A percentile compares a stretch with the other conserved stretches of the same genome.
phyloP scores from a whole-genome alignment of 2,329 filamentous ascomycete species.

The Fusarium abutilonis region DNA sequence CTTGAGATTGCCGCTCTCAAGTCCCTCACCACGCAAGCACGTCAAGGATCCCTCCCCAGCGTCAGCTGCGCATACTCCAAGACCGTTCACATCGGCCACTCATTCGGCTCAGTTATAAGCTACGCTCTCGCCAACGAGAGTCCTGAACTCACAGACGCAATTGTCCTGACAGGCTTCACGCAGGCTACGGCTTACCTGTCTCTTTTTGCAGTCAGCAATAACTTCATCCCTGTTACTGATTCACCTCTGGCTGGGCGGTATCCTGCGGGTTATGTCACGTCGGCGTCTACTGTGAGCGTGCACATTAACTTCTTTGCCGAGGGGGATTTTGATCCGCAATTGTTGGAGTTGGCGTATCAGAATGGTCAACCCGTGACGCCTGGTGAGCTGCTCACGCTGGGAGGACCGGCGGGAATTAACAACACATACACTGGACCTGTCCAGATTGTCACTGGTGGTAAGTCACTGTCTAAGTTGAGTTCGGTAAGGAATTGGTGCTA shows the following conservation, averaged over 20 bases:
- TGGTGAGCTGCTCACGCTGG: constrained; percentile 68
- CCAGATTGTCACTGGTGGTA: constrained; percentile 66
- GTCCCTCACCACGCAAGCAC: constrained; percentile 61
- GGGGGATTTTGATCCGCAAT: constrained; percentile 62
- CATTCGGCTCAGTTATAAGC: constrained; percentile 68
- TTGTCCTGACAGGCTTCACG: constrained; percentile 70
- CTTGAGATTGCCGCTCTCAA: constrained; percentile 68
- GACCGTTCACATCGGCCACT: constrained; percentile 70
- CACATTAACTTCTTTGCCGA: constrained; percentile 65
- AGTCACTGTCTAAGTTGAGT: constrained; percentile 22
- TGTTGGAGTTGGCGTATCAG: constrained; percentile 58
- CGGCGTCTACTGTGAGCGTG: constrained; percentile 57
- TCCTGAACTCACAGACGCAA: constrained; percentile 64
- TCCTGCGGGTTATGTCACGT: constrained; percentile 63
- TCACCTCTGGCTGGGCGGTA: constrained; percentile 48
- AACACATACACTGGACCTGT: constrained; percentile 64
- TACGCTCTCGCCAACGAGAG: constrained; percentile 64
- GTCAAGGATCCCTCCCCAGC: constrained; percentile 55
- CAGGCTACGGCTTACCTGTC: constrained; percentile 57
- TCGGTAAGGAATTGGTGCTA: constrained; percentile 11
- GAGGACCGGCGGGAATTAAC: constrained; percentile 46
- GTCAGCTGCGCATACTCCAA: constrained; percentile 53
- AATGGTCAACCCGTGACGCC: constrained; percentile 66
- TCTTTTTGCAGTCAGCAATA: constrained; percentile 56
- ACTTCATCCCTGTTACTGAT: constrained; percentile 57